A percentile compares a stretch with the other conserved stretches of the same genome.
phyloP scores from a whole-genome alignment of 2,329 filamentous ascomycete species.

The Phaeomoniella chlamydospora region DNA sequence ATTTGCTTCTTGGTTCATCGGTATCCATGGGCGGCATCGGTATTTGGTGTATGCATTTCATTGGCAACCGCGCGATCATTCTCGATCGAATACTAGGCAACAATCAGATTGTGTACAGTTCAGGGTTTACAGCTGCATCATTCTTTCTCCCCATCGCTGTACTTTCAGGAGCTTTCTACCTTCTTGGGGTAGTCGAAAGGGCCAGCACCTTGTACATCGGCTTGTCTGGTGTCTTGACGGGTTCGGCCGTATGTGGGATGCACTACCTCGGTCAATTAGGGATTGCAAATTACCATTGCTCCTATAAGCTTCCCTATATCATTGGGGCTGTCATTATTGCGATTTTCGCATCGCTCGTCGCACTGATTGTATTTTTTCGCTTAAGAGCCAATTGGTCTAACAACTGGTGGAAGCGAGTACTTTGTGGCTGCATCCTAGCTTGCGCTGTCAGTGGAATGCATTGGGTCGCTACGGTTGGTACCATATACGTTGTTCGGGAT shows the following conservation, averaged over 20 bases:
- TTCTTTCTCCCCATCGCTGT: slow-evolving; percentile 70
- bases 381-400: slow-evolving; percentile 64
- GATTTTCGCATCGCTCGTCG: slow-evolving; percentile 53
- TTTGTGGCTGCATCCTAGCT: slow-evolving; percentile 55
- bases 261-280: slow-evolving; percentile 79
- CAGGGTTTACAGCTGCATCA: slow-evolving; percentile 58
- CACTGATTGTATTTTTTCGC: slow-evolving; percentile 64
- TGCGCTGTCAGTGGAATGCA: slow-evolving; percentile 75
- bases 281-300: slow-evolving; percentile 59
- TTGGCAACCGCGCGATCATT: slow-evolving; percentile 66
- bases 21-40: slow-evolving; percentile 60
- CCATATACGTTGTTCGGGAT: slow-evolving; percentile 45
- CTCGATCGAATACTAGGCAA: slow-evolving; percentile 47
- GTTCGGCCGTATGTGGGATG: slow-evolving; percentile 68
- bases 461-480: slow-evolving; percentile 64
- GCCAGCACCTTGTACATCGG: slow-evolving; percentile 45
- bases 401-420: slow-evolving; percentile 58
- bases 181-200: slow-evolving; percentile 45
- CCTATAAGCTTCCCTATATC: slow-evolving; percentile 46
- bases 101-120: slow-evolving; percentile 61
- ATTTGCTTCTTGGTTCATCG: slow-evolving; percentile 49
- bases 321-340: slow-evolving; percentile 59
- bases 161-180: slow-evolving; percentile 56
- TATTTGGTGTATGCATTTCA: slow-evolving; percentile 72
- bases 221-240: slow-evolving; percentile 54